A percentile compares a stretch with the other conserved stretches of the same genome.
phyloP scores from a whole-genome alignment of 306 rosid species.

The Citrullus mucosospermus region DNA sequence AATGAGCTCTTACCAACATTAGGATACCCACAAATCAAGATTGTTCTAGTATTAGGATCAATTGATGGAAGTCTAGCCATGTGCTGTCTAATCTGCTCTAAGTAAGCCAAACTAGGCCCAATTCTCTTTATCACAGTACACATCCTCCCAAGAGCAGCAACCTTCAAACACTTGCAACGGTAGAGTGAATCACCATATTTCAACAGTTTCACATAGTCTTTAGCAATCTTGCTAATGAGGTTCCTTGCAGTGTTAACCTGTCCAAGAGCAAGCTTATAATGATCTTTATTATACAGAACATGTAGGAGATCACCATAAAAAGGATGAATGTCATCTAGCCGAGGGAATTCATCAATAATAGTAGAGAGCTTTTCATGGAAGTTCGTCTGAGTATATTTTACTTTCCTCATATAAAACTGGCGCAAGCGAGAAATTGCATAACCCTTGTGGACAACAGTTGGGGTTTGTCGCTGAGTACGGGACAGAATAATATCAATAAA shows the following conservation, averaged over 20 bases:
- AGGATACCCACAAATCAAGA: conserved; percentile 83
- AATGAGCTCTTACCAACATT: conserved; percentile 91
- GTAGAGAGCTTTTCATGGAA: conserved; percentile 68
- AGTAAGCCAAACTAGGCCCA: conserved; percentile 81
- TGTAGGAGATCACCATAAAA: conserved; percentile 80
- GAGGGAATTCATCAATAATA: conserved; percentile 73
- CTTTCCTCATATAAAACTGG: conserved; percentile 79
- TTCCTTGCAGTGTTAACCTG: conserved; percentile 81
- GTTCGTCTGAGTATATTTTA: conserved; percentile 63
- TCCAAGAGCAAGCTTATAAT: conserved; percentile 92
- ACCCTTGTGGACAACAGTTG: conserved; percentile 84
- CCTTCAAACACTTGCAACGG: conserved; percentile 68
- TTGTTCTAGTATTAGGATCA: conserved; percentile 65
- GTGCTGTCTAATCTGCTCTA: conserved; percentile 82
- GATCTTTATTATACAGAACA: conserved; percentile 83
- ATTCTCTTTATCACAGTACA: conserved; percentile 80
- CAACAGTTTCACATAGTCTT: conserved; percentile 64
- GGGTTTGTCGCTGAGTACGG: conserved; percentile 81
- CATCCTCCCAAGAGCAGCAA: conserved; percentile 92
- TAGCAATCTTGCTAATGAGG: conserved; percentile 62
- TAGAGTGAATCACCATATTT: conserved; percentile 83
- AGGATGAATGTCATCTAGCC: conserved; percentile 68
- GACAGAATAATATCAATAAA: conserved; percentile 68
- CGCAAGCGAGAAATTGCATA: conserved; percentile 68
- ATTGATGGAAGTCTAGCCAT: conserved; percentile 89